phyloP scores from a whole-genome alignment of 179 eudicot species.

The Actinidia arguta region DNA sequence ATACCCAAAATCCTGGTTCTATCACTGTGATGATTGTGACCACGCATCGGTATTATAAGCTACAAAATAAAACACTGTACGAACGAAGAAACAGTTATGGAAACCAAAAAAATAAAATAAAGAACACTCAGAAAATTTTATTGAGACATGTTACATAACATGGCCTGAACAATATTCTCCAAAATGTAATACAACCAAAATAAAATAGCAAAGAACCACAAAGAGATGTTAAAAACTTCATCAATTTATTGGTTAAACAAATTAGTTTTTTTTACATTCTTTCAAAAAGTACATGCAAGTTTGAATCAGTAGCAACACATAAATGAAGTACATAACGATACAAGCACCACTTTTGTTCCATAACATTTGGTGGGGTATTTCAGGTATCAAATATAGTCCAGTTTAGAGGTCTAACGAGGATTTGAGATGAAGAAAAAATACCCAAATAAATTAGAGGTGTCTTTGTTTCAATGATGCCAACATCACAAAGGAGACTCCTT shows the following conservation, averaged over 20 bases:
- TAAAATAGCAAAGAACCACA: neutral
- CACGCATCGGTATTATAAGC: no score
- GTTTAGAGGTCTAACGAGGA: constrained; percentile 13
- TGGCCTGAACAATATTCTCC: no score
- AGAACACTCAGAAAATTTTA: no score
- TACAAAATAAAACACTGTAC: no score
- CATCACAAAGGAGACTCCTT: constrained; percentile 58
- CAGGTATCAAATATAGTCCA: neutral
- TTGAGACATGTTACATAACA: no score
- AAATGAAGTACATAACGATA: constrained; percentile 1
- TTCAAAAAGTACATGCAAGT: neutral
- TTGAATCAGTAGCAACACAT: neutral
- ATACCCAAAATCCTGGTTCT: no score
- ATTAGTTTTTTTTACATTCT: constrained; percentile 1
- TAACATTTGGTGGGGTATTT: neutral
- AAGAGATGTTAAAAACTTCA: neutral
- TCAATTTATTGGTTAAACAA: neutral
- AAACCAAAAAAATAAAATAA: neutral
- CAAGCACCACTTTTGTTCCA: neutral
- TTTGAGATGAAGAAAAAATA: constrained; percentile 5
- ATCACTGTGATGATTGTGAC: no score
- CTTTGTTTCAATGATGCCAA: neutral
- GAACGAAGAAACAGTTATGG: no score
- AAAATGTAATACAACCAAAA: no score
- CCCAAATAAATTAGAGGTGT: neutral